Evolutionary conservation across 345 rosid genomes (phyloP).

Genomic region (Jatropha curcas): DNA sequence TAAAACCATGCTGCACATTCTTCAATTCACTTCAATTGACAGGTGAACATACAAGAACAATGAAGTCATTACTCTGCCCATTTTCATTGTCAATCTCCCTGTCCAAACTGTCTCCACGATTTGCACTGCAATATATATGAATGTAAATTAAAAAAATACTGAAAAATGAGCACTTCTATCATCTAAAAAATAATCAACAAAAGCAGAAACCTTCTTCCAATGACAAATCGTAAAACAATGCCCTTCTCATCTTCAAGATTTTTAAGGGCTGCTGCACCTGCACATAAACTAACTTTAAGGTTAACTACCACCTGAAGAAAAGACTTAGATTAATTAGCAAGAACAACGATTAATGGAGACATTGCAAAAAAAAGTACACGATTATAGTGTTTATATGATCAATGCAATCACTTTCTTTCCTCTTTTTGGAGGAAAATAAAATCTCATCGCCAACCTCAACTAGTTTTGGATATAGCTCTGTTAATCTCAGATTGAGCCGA

Average conservation of each 20-base stretch:
- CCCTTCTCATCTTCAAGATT: conserved; percentile 72
- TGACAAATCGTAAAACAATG: conserved; percentile 72
- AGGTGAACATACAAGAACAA: conserved; percentile 44
- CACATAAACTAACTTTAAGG: conserved; percentile 17
- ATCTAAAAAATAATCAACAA: conserved; percentile 7
- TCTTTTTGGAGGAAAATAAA: not conserved
- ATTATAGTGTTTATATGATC: not conserved
- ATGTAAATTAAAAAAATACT: conserved; percentile 10
- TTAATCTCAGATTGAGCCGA: not conserved
- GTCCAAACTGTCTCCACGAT: conserved; percentile 48
- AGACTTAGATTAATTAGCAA: not conserved
- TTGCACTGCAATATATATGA: conserved; percentile 49
- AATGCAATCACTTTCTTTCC: not conserved
- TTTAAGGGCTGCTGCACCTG: conserved; percentile 59
- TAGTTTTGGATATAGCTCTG: not conserved
- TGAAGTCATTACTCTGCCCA: conserved; percentile 49
- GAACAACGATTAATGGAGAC: not conserved
- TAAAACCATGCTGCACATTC: not conserved
- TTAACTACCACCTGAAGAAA: conserved; percentile 16
- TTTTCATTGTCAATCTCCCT: conserved; percentile 42
- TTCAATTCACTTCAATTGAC: conserved; percentile 15
- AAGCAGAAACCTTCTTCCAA: conserved; percentile 77
- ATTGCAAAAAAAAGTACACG: not conserved
- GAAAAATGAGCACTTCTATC: conserved; percentile 8
- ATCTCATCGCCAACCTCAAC: too few relatives aligned